Evolutionary conservation across 768 basidiomycete species (phyloP).

Genomic region (Suillus weaverae): DNA sequence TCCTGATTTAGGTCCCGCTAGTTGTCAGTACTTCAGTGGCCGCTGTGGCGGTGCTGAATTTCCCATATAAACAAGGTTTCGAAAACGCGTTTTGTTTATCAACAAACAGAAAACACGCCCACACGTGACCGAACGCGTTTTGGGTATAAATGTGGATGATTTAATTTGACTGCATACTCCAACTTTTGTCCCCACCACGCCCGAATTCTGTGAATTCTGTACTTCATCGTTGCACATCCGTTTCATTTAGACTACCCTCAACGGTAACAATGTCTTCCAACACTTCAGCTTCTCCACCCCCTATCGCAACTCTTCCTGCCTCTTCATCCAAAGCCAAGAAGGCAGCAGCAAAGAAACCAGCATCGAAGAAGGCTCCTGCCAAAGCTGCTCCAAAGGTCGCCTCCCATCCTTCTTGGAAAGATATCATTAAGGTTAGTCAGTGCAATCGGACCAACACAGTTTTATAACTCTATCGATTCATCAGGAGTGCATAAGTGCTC

Average conservation of each 20-base stretch:
- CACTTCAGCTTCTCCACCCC: conserved; percentile 13
- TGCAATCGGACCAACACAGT: background rate
- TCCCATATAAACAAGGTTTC: conserved; percentile 9
- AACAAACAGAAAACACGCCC: conserved; percentile 11
- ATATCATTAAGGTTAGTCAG: conserved; percentile 48
- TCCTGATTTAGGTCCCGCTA: background rate
- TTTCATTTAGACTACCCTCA: background rate
- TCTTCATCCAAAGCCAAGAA: conserved; percentile 32
- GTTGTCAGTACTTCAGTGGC: no score
- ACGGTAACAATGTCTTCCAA: conserved; percentile 11
- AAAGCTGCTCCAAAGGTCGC: conserved; percentile 22
- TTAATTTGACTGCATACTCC: conserved; percentile 1
- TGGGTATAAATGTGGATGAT: conserved; percentile 5
- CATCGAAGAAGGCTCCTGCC: conserved; percentile 7
- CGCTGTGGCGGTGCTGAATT: conserved; percentile 14
- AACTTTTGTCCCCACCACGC: conserved; percentile 5
- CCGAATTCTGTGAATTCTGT: background rate
- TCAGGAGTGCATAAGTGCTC: conserved; percentile 66
- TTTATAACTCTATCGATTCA: background rate
- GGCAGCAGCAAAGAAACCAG: conserved; percentile 25
- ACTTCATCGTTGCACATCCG: background rate
- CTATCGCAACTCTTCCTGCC: conserved; percentile 10
- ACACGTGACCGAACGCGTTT: conserved; percentile 13
- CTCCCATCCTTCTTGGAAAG: conserved; percentile 54
- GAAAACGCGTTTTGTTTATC: conserved; percentile 6